Conservation (phyloP, 768 basidiomycete genomes). For the Mycena sanguinolenta region DNA sequence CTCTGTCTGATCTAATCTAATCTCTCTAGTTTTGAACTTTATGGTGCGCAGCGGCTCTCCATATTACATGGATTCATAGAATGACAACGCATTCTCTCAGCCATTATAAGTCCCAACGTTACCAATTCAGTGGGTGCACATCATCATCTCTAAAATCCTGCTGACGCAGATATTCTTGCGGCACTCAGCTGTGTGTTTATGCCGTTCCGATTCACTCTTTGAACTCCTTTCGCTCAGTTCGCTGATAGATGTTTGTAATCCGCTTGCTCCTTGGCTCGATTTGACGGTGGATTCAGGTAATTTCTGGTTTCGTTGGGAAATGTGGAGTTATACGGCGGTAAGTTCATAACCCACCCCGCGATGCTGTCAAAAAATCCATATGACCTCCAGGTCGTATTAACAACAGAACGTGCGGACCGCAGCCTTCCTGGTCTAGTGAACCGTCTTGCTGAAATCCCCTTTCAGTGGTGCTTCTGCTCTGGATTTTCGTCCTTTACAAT, state of each 20-base stretch:
- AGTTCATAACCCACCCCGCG: constrained; percentile 36
- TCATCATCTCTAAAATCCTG: not conserved
- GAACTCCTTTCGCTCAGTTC: not conserved
- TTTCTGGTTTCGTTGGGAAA: constrained; percentile 48
- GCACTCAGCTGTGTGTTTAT: constrained; percentile 11
- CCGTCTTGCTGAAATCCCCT: not conserved
- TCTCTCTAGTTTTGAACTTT: constrained; percentile 16
- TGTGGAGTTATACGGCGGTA: constrained; percentile 41
- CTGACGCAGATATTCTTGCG: not conserved
- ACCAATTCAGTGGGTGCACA: constrained; percentile 3
- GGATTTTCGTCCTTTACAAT: constrained; percentile 48
- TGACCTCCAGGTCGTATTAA: constrained; percentile 22
- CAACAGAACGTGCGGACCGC: constrained; percentile 18
- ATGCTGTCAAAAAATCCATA: not conserved
- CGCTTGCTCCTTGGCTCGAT: not conserved
- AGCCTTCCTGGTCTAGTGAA: not conserved
- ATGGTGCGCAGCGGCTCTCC: constrained; percentile 5
- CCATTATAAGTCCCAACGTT: constrained; percentile 7
- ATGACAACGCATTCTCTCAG: not conserved
- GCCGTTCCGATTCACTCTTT: not conserved
- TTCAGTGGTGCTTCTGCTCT: constrained; percentile 46
- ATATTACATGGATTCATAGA: not conserved
- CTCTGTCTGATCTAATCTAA: not conserved
- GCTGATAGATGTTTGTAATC: constrained; percentile 4
- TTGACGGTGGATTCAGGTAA: constrained; percentile 40